Conservation (phyloP, 108 stramenopile species). For the Schizochytrium sp. region DNA sequence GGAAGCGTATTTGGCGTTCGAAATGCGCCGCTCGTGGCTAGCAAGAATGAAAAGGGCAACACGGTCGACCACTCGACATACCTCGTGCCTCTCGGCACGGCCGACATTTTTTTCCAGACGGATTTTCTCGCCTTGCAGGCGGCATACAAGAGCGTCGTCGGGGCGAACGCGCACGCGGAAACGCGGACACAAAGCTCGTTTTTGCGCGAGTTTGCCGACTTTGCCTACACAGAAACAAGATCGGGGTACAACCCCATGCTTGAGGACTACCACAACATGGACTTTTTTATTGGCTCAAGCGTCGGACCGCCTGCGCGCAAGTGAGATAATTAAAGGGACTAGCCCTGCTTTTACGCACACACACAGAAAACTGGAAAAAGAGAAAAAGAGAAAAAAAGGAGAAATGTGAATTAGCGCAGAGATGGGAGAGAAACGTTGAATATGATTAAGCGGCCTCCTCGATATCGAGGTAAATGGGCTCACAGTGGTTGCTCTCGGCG, state of each 20-base stretch:
- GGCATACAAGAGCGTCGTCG: not conserved
- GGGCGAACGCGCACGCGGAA: not conserved
- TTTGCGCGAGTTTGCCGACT: not conserved
- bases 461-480: not conserved
- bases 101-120: conserved; percentile 19
- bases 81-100: not conserved
- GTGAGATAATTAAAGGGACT: no score
- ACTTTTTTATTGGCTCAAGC: not conserved
- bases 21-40: not conserved
- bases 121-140: not conserved
- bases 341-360: no score
- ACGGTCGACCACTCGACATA: not conserved
- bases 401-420: not conserved
- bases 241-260: conserved; percentile 14
- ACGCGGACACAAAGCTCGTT: not conserved
- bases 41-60: not conserved
- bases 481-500: not conserved
- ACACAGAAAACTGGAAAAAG: no score
- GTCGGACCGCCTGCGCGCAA: not conserved
- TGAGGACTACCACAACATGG: conserved; percentile 11
- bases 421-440: not conserved
- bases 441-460: not conserved
- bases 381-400: not conserved
- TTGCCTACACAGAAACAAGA: not conserved
- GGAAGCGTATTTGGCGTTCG: not conserved